A percentile compares a stretch with the other conserved stretches of the same genome.
Evolutionary conservation across 441 rosid genomes (phyloP).

Genomic region (Gossypium davidsonii): DNA sequence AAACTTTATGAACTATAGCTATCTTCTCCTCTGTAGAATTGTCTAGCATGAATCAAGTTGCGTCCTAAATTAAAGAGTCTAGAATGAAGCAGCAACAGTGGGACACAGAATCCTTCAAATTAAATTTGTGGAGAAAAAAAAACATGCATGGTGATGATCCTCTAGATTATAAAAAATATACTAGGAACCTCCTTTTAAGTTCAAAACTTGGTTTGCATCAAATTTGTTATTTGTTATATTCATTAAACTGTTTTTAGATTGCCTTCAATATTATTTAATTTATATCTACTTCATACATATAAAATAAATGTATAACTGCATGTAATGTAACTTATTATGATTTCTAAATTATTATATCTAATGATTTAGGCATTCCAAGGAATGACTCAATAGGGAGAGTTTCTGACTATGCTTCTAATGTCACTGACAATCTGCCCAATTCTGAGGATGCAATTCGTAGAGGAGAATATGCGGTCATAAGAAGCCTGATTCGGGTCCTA

Average conservation of each 20-base stretch:
- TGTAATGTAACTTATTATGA: not conserved
- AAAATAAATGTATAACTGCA: not conserved
- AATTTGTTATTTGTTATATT: not conserved
- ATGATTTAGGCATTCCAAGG: slow-evolving; percentile 68
- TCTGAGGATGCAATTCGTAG: slow-evolving; percentile 91
- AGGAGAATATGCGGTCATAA: slow-evolving; percentile 91
- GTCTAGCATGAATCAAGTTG: not conserved
- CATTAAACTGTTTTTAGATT: not conserved
- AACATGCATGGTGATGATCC: not conserved
- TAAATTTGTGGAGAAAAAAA: not conserved
- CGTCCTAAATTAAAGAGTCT: not conserved
- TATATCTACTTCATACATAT: not conserved
- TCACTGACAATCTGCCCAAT: slow-evolving; percentile 61
- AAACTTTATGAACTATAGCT: not conserved
- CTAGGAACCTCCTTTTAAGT: not conserved
- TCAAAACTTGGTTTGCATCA: not conserved
- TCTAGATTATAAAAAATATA: not conserved
- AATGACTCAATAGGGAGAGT: slow-evolving; percentile 83
- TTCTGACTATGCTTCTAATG: slow-evolving; percentile 54
- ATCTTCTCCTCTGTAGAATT: not conserved
- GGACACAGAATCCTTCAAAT: not conserved
- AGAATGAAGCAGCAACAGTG: not conserved
- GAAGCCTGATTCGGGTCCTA: slow-evolving; percentile 92
- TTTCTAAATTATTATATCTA: slow-evolving; percentile 13
- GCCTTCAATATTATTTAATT: not conserved